phyloP scores from a whole-genome alignment of 495 filamentous ascomycete genomes.

The Patellaria atrata region DNA sequence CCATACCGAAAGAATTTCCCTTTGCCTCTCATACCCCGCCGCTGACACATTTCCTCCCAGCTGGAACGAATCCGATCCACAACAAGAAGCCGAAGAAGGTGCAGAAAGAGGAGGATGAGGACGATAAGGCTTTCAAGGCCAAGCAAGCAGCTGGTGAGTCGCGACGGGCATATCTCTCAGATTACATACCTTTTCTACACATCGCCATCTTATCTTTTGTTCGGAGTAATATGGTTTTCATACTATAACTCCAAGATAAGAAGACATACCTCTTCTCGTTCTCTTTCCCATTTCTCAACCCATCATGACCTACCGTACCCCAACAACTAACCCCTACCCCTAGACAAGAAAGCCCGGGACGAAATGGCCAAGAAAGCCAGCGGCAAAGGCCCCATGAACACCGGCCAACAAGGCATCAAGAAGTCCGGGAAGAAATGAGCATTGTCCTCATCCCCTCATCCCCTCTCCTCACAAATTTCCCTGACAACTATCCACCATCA shows the following conservation, averaged over 20 bases:
- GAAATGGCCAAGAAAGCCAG: constrained; percentile 27
- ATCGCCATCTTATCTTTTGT: neutral
- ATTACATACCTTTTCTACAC: neutral
- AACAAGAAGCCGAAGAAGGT: constrained; percentile 24
- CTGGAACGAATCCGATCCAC: constrained; percentile 30
- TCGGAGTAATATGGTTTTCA: neutral
- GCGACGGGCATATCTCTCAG: neutral
- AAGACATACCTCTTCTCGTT: constrained; percentile 1
- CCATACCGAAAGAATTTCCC: neutral
- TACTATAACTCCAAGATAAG: neutral
- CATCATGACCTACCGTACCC: neutral
- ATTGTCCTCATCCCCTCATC: too few species aligned
- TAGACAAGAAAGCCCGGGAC: constrained; percentile 29
- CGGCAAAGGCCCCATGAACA: constrained; percentile 24
- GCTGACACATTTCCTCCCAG: constrained; percentile 19
- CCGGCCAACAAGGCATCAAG: constrained; percentile 26
- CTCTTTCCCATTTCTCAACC: too few species aligned
- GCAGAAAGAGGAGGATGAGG: constrained; percentile 23
- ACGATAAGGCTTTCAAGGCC: constrained; percentile 26
- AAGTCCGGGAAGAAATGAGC: constrained; percentile 26
- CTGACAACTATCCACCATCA: too few species aligned
- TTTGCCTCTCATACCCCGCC: constrained; percentile 1
- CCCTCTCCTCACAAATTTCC: too few species aligned
- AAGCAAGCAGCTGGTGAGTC: constrained; percentile 26
- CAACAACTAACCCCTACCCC: neutral